Percentiles rank a stretch among this genome's conserved stretches.
Evolutionary conservation across 306 rosid genomes (phyloP).

Genomic region (Urtica urens): DNA sequence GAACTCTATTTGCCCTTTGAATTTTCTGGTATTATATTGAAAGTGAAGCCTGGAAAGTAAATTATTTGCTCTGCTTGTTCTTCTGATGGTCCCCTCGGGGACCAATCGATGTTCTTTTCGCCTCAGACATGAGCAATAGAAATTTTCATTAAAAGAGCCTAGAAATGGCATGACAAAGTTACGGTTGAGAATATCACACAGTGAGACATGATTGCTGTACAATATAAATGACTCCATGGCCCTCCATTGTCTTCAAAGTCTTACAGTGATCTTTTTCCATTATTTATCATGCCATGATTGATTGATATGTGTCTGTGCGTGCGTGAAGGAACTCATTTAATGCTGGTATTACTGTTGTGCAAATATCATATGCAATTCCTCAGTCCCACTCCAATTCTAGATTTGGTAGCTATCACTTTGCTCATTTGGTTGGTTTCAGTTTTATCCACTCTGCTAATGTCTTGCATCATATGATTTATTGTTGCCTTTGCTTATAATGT

Average conservation of each 20-base stretch:
- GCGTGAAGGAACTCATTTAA: not conserved
- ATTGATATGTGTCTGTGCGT: no score
- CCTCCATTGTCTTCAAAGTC: slow-evolving; percentile 35
- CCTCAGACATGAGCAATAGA: slow-evolving; percentile 26
- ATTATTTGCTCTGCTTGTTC: slow-evolving; percentile 7
- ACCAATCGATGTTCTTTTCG: slow-evolving; percentile 18
- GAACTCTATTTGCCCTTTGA: not conserved
- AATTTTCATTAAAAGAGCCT: not conserved
- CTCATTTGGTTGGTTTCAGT: slow-evolving; percentile 2
- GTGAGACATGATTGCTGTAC: slow-evolving; percentile 32
- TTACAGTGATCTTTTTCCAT: slow-evolving; percentile 21
- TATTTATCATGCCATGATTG: not conserved
- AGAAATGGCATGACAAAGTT: slow-evolving; percentile 28
- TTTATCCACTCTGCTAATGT: slow-evolving; percentile 9
- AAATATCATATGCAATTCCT: not conserved
- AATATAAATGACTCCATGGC: slow-evolving; percentile 34
- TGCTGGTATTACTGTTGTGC: slow-evolving; percentile 16
- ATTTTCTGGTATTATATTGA: not conserved
- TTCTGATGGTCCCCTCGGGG: slow-evolving; percentile 22
- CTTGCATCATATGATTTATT: no score
- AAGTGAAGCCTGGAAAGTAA: slow-evolving; percentile 4
- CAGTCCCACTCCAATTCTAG: not conserved
- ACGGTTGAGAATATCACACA: slow-evolving; percentile 23
- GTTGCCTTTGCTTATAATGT: slow-evolving; percentile 1
- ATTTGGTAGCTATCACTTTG: not conserved